Base-by-base conservation (phyloP, 305 asterid genomes). In the Caryopteris hybrid region DNA sequence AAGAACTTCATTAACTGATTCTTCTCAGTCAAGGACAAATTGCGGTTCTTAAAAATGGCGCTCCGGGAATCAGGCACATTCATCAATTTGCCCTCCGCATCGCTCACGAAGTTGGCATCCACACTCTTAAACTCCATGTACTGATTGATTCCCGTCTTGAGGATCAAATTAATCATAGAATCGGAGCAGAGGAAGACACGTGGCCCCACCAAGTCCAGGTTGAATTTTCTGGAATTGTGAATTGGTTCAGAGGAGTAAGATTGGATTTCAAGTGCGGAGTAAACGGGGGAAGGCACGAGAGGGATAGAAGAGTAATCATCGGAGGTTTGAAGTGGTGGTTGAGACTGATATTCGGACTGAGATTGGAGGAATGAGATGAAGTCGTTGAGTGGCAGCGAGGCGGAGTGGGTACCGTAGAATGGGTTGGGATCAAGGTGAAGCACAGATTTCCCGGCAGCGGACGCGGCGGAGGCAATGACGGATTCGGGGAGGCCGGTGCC, bases 401-500 rank as follows among this genome's bases (percentile, higher is more conserved):
- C 81, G 59, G 74, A 85, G 83, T 86, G 94, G 69, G 76, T 9
- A 25, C 98, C 98, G 71, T 91, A 94, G 54, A 73, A 86, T 11
- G 88, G 81, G 57, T 91, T 85, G 29, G 97, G 87, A 61, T 94
- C 98, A 21, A 94, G 84, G 60, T 89, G 96, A 52, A 94, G 90
- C 71, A 94, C 99, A 9, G 89, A 43, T 87, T 94, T 91, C 0
- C 92, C 87, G 73, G 80, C 78, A 52, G 88, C 84, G 16, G 96
- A 81, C 0, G 96, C 88, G 8, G 98, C 96, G 34, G 96, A 77
- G 70, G 99, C 89, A 11, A 89, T n/a, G 55, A 94, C 76, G 53
- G 99, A 84, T 65, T 91, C 96, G 43, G 98, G 88, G 20, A 94
- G 82, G 54, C 98, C 95, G 34, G 96, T 89, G 68, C 96, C 98